Percentiles rank a stretch among this genome's conserved stretches.
Evolutionary conservation across 352 stramenopile species (phyloP).

Genomic region (Phytopythium boreale): DNA sequence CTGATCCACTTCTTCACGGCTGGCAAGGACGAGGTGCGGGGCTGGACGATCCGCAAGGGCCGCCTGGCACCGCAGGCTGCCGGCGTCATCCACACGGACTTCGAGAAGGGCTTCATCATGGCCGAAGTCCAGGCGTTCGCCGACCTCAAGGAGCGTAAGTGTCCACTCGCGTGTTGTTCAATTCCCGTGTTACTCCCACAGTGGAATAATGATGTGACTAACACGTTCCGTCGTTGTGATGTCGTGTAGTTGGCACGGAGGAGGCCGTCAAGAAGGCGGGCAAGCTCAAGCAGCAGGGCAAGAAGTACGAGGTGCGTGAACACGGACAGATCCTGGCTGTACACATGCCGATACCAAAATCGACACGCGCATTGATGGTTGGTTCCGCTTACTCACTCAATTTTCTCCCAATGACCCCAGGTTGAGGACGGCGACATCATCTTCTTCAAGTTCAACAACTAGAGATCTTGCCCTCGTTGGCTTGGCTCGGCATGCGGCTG

Average conservation of each 20-base stretch:
- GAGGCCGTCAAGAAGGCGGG: conserved; percentile 88
- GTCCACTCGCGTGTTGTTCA: background rate
- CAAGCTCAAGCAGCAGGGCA: conserved; percentile 88
- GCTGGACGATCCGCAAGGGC: conserved; percentile 99
- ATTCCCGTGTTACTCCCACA: background rate
- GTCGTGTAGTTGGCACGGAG: conserved; percentile 63
- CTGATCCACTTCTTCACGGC: conserved; percentile 99
- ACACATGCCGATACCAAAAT: background rate
- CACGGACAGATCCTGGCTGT: background rate
- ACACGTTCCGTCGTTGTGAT: conserved; percentile 8
- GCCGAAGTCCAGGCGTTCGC: conserved; percentile 88
- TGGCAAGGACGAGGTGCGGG: conserved; percentile 97
- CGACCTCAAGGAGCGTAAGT: conserved; percentile 89
- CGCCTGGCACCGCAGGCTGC: conserved; percentile 96
- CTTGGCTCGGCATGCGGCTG: background rate
- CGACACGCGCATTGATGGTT: background rate
- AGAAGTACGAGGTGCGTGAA: conserved; percentile 81
- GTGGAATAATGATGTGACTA: background rate
- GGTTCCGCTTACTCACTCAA: background rate
- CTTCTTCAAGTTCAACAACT: conserved; percentile 94
- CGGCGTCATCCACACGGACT: conserved; percentile 99
- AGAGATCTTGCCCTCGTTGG: conserved; percentile 15
- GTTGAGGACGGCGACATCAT: conserved; percentile 88
- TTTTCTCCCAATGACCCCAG: conserved; percentile 7
- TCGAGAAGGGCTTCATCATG: conserved; percentile 99